phyloP scores from a whole-genome alignment of 2,329 filamentous ascomycete species.

The Anthostomella pinea region DNA sequence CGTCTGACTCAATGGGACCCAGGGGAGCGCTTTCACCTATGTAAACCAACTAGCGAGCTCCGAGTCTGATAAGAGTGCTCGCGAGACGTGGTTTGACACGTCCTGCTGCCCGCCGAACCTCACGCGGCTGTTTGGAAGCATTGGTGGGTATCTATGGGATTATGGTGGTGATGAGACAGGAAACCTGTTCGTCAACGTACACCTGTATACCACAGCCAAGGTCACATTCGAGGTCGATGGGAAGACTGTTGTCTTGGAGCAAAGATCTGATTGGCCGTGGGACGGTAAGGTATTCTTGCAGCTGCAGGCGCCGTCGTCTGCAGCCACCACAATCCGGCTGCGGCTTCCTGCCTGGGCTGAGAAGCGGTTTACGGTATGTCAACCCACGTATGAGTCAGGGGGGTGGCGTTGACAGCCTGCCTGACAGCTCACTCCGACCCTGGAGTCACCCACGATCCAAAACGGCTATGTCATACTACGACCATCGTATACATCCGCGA shows the following conservation, averaged over 20 bases:
- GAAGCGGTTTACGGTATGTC: constrained; percentile 26
- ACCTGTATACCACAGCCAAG: constrained; percentile 53
- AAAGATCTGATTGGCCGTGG: constrained; percentile 57
- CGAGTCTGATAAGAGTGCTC: constrained; percentile 44
- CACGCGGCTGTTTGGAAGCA: constrained; percentile 50
- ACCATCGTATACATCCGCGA: constrained; percentile 36
- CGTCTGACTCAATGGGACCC: no score
- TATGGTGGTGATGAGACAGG: constrained; percentile 28
- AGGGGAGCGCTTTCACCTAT: constrained; percentile 57
- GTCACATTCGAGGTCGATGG: constrained; percentile 38
- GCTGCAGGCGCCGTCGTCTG: constrained; percentile 31
- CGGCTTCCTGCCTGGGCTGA: constrained; percentile 54
- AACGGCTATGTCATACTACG: constrained; percentile 50
- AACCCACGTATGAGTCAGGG: constrained; percentile 3
- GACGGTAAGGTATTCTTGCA: constrained; percentile 48
- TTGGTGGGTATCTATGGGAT: constrained; percentile 57
- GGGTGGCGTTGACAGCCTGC: constrained; percentile 13
- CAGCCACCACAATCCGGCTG: constrained; percentile 42
- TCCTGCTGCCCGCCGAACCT: constrained; percentile 62
- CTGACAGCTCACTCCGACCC: constrained; percentile 34
- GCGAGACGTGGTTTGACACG: constrained; percentile 57
- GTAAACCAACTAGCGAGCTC: constrained; percentile 59
- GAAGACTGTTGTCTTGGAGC: constrained; percentile 39
- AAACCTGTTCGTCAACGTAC: constrained; percentile 47
- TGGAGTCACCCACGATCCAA: constrained; percentile 29